phyloP scores from a whole-genome alignment of 441 rosid genomes.

The Rhodomyrtus psidioides region DNA sequence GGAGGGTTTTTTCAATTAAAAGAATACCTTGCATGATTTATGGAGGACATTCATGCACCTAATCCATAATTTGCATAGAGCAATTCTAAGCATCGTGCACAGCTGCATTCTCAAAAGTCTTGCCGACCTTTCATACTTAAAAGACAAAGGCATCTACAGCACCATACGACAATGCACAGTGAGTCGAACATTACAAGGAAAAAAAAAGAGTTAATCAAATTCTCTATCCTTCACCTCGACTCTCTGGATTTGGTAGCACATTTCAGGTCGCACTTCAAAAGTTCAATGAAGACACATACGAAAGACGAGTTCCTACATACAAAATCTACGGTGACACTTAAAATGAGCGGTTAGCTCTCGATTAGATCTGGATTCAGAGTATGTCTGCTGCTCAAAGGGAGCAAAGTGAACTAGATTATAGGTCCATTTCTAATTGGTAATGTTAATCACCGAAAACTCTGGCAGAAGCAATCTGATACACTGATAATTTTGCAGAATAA shows the following conservation, averaged over 20 bases:
- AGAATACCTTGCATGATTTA: not conserved
- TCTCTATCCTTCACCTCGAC: not conserved
- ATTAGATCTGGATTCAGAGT: not conserved
- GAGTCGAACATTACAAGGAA: not conserved
- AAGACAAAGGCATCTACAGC: not conserved
- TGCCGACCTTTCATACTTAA: not conserved
- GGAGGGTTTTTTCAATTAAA: not conserved
- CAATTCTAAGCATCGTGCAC: not conserved
- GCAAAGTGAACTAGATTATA: not conserved
- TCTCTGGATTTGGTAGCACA: not conserved
- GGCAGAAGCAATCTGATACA: not conserved
- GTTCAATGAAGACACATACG: not conserved
- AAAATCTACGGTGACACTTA: not conserved
- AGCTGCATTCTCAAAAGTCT: not conserved
- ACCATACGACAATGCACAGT: no score
- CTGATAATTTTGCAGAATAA: not conserved
- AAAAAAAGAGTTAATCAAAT: not conserved
- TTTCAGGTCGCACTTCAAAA: not conserved
- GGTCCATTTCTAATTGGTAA: not conserved
- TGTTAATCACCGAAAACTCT: not conserved
- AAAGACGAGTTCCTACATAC: not conserved
- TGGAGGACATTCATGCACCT: not conserved
- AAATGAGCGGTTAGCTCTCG: not conserved
- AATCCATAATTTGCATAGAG: not conserved
- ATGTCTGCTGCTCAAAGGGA: not conserved